Conservation (phyloP, 805 yeast species). For the Lipomyces kockii region DNA sequence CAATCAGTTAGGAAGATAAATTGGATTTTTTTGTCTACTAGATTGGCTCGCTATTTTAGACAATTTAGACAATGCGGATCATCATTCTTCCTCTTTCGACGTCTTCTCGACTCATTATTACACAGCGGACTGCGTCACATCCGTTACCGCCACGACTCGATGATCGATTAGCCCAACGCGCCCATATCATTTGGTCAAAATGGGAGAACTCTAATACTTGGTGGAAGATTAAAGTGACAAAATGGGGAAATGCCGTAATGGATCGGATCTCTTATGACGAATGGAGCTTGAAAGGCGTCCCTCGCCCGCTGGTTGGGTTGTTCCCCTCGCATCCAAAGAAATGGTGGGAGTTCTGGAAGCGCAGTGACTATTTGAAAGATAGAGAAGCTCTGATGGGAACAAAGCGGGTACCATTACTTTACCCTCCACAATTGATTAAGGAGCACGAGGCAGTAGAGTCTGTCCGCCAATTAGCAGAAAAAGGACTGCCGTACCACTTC, state of each 20-base stretch:
- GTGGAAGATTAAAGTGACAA: constrained; percentile 64
- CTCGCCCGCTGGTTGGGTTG: constrained; percentile 52
- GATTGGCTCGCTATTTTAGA: not conserved
- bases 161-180: constrained; percentile 53
- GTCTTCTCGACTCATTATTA: constrained; percentile 64
- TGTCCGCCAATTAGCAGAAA: constrained; percentile 50
- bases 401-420: constrained; percentile 48
- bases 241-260: constrained; percentile 57
- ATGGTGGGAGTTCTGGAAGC: constrained; percentile 52
- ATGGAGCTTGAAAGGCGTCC: constrained; percentile 72
- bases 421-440: constrained; percentile 51
- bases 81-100: constrained; percentile 75
- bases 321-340: constrained; percentile 7
- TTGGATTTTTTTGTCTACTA: not conserved
- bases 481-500: constrained; percentile 58
- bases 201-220: constrained; percentile 59
- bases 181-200: constrained; percentile 64
- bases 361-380: constrained; percentile 45
- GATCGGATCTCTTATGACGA: constrained; percentile 80
- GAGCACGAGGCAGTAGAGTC: constrained; percentile 46
- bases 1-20: not conserved
- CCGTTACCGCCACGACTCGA: constrained; percentile 48
- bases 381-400: constrained; percentile 30
- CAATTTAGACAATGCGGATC: constrained; percentile 53
- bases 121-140: constrained; percentile 57